Evolutionary conservation across 1,139 yeast species (phyloP), one percentile per base, ranked within the genome.

Genomic region (Ashbya aceris): DNA sequence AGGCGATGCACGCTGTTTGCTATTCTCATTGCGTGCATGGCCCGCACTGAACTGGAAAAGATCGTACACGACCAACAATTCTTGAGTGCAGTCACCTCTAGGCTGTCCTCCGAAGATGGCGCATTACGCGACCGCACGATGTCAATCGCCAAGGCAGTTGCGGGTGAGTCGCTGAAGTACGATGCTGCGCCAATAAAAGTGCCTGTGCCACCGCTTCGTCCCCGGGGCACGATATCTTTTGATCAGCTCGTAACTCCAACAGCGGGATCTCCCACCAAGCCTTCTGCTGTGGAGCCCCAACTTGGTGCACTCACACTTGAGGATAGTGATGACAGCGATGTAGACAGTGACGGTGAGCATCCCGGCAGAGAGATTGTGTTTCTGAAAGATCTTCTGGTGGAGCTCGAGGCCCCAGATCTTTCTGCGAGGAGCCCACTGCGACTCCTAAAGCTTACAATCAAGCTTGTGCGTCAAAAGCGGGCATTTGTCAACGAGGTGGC

Each of bases 121-220:
- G 32, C 36, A 2, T 40, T 60, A 2, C 53, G 71, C 40, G 64
- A 61, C 39, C 47, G 66, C 4, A 67, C 69, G 1, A 64, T 68
- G 65, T 58, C 53, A 44, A 49, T 68, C 11, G 70, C 70, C 3
- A 67, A 65, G 40, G 42, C 46, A 2, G 44, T 65, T 2, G 55
- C 68, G 0, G 49, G 54, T 30, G 58, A 58, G 12, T 58, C 54
- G 35, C 42, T 67, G 7, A 45, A 60, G 23, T 60, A 60, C 40
- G 62, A 61, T 2, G 55, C 62, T 40, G 51, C 51, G 7, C 50
- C 45, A 8, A 55, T 64, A 1, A 41, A 37, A 1, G 43, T 58
- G 2, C 57, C 58, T 1, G 44, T 45, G 4, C 32, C 58, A 1
- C 30, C 44, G 8, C 27, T 12, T 3, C 20, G 17, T 11, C 23